Conservation (phyloP, 2,329 filamentous ascomycete genomes). For the Diplodia seriata region DNA sequence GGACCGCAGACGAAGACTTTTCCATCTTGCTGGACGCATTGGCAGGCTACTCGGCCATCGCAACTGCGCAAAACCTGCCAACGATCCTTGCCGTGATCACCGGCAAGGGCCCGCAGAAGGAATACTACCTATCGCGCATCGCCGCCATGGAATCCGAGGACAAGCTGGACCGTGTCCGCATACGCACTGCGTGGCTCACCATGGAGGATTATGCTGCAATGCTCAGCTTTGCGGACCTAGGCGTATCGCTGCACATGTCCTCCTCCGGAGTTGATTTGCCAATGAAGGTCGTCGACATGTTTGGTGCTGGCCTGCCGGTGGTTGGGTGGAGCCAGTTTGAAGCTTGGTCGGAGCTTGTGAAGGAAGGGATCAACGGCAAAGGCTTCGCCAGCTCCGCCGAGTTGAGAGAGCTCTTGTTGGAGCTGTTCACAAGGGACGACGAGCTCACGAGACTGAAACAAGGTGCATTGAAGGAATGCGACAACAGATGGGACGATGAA, state of each 20-base stretch:
- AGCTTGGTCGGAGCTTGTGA: constrained; percentile 89
- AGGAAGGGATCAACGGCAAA: constrained; percentile 82
- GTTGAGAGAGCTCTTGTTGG: constrained; percentile 67
- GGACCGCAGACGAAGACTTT: constrained; percentile 98
- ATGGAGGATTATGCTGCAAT: constrained; percentile 84
- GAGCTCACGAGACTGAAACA: constrained; percentile 68
- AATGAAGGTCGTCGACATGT: constrained; percentile 99
- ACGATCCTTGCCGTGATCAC: constrained; percentile 88
- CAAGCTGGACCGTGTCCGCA: constrained; percentile 71
- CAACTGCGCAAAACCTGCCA: constrained; percentile 61
- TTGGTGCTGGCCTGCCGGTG: constrained; percentile 90
- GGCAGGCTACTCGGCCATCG: constrained; percentile 70
- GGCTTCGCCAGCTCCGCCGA: constrained; percentile 78
- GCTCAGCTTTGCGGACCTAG: constrained; percentile 84
- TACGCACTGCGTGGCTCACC: constrained; percentile 84
- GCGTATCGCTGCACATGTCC: constrained; percentile 89
- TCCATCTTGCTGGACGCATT: constrained; percentile 83
- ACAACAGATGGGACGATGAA: constrained; percentile 85
- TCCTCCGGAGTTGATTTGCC: constrained; percentile 94
- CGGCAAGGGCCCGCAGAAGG: constrained; percentile 86
- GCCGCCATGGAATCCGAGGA: constrained; percentile 64
- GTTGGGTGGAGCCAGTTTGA: constrained; percentile 85
- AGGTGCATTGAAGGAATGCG: constrained; percentile 77
- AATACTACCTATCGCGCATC: constrained; percentile 74
- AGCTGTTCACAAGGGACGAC: constrained; percentile 65